These are phyloP conservation scores for Penicillium sp. DNA, from an alignment of 2,329 filamentous ascomycete species.

Conservation along the genomic window DNA sequence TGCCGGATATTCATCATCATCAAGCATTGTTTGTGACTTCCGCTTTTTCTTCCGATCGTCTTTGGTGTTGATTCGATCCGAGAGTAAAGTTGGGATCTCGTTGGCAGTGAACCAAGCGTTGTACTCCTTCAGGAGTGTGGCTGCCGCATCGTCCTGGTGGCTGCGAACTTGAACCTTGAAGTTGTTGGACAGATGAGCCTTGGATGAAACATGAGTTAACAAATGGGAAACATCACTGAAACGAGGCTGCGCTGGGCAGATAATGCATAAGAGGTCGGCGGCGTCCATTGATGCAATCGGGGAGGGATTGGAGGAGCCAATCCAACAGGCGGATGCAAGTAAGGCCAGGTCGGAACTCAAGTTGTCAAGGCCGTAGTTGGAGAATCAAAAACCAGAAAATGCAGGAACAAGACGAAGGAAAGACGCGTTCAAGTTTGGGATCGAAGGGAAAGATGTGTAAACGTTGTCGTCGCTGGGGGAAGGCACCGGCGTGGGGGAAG, in stretches of 20 bases:
- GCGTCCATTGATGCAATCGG: slow-evolving; percentile 39
- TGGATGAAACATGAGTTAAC: slow-evolving; percentile 89
- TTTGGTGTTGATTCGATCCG: slow-evolving; percentile 77
- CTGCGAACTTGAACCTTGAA: slow-evolving; percentile 79
- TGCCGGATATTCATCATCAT: slow-evolving; percentile 5
- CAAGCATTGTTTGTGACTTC: slow-evolving; percentile 26
- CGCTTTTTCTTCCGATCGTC: slow-evolving; percentile 67
- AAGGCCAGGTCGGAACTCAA: slow-evolving; percentile 14
- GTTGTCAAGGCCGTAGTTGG: background rate
- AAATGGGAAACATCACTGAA: slow-evolving; percentile 93
- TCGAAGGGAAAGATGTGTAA: background rate
- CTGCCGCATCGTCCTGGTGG: slow-evolving; percentile 68
- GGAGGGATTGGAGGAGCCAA: slow-evolving; percentile 12
- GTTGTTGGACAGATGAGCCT: slow-evolving; percentile 83
- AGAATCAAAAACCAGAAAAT: slow-evolving; percentile 7
- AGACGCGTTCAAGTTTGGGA: slow-evolving; percentile 24
- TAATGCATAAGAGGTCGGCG: slow-evolving; percentile 76
- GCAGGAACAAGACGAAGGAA: slow-evolving; percentile 20
- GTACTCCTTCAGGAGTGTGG: slow-evolving; percentile 67
- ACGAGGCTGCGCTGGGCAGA: slow-evolving; percentile 77
- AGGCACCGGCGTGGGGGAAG: too few species aligned
- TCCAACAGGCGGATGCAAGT: slow-evolving; percentile 31
- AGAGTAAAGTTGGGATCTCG: slow-evolving; percentile 72
- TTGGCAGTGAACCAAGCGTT: slow-evolving; percentile 77
- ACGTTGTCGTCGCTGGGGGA: too few species aligned